Conservation (phyloP, 1,284 basidiomycete species). For the Ustilago vetiveriae region DNA sequence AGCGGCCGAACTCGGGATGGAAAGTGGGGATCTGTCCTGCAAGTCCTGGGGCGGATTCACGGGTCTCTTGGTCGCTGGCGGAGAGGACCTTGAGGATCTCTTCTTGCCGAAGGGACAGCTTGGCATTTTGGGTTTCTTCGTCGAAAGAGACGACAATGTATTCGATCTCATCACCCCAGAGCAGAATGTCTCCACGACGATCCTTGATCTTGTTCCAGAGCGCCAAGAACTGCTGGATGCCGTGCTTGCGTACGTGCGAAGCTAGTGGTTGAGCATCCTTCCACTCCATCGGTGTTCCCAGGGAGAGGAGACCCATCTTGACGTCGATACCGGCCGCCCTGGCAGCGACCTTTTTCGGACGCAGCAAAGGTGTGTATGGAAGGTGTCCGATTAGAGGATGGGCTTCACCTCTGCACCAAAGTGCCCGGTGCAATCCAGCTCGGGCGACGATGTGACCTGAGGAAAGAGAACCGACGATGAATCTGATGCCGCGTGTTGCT, state of each 20-base stretch:
- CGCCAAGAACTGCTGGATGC: constrained; percentile 92
- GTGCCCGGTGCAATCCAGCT: neutral
- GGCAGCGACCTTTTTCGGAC: neutral
- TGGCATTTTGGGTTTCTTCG: constrained; percentile 79
- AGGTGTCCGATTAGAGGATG: neutral
- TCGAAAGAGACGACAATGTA: constrained; percentile 95
- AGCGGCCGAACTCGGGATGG: constrained; percentile 97
- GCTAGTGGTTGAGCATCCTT: constrained; percentile 80
- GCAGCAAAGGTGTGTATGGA: neutral
- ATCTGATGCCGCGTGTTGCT: too few species aligned
- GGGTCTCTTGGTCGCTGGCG: constrained; percentile 70
- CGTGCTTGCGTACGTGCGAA: constrained; percentile 89
- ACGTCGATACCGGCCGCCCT: too few species aligned
- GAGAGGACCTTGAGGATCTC: constrained; percentile 87
- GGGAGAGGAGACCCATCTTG: constrained; percentile 88
- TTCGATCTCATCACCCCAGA: constrained; percentile 99
- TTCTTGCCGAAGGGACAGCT: constrained; percentile 87
- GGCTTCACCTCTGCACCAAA: too few species aligned
- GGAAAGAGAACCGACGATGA: too few species aligned
- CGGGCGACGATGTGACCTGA: neutral
- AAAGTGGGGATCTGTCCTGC: constrained; percentile 81
- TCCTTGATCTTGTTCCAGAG: constrained; percentile 93
- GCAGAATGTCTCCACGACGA: constrained; percentile 85
- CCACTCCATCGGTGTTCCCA: constrained; percentile 95
- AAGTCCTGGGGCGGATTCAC: constrained; percentile 73